Conservation (phyloP, 305 asterid genomes). For the Plantago lanceolata region DNA sequence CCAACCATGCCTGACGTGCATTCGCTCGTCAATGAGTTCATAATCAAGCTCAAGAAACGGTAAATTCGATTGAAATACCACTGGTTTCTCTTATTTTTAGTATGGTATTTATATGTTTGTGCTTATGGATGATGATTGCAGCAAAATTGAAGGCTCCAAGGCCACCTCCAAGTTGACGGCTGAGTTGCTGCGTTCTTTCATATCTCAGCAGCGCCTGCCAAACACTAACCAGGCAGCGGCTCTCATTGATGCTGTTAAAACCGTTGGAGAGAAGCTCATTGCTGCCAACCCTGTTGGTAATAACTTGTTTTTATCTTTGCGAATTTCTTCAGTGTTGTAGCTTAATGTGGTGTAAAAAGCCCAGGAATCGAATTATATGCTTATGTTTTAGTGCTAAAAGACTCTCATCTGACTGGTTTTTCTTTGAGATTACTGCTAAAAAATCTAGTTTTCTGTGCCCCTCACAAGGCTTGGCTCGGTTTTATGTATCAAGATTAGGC, state of each 20-base stretch:
- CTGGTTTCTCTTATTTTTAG: not conserved
- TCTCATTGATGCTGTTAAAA: slow-evolving; percentile 73
- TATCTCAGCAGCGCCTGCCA: slow-evolving; percentile 90
- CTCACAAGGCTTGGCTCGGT: no score
- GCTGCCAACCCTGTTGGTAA: slow-evolving; percentile 89
- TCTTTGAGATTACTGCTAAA: no score
- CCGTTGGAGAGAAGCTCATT: slow-evolving; percentile 76
- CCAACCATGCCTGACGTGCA: slow-evolving; percentile 2
- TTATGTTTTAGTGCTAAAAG: slow-evolving; percentile 5
- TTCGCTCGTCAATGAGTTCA: slow-evolving; percentile 3
- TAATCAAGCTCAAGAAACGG: slow-evolving; percentile 55
- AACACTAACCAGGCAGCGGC: slow-evolving; percentile 70
- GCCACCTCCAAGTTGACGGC: slow-evolving; percentile 83
- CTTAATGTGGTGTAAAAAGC: not conserved
- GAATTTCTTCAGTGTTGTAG: slow-evolving; percentile 5
- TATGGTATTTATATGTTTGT: not conserved
- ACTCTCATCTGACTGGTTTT: not conserved
- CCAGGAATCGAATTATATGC: not conserved
- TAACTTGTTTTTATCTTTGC: slow-evolving; percentile 15
- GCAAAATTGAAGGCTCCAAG: slow-evolving; percentile 95
- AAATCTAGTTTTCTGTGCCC: no score
- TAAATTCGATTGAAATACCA: slow-evolving; percentile 17
- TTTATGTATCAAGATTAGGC: not conserved
- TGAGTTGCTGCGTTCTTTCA: slow-evolving; percentile 84
- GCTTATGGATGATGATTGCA: slow-evolving; percentile 26